phyloP scores from a whole-genome alignment of 2,329 filamentous ascomycete genomes.

The Blastomyces emzantsi region DNA sequence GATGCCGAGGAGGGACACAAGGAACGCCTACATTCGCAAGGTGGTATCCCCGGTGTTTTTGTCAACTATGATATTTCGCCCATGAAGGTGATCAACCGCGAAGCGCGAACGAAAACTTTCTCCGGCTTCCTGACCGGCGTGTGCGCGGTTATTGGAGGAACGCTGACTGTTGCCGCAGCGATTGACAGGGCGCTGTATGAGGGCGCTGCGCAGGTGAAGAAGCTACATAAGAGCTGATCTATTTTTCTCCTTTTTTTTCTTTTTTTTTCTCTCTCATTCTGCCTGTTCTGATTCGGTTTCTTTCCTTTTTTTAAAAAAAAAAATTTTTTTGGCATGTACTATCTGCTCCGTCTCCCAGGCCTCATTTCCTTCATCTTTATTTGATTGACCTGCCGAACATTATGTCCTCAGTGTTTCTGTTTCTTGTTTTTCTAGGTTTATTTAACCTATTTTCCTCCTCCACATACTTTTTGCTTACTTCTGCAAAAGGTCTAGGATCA shows the following conservation, averaged over 20 bases:
- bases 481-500: too few relatives aligned
- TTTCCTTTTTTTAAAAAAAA: not conserved
- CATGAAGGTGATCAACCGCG: constrained; percentile 98
- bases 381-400: too few relatives aligned
- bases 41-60: constrained; percentile 94
- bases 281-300: not conserved
- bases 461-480: too few relatives aligned
- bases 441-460: too few relatives aligned
- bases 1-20: constrained; percentile 83
- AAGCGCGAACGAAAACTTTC: constrained; percentile 81
- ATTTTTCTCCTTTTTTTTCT: not conserved
- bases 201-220: constrained; percentile 73
- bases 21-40: constrained; percentile 78
- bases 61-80: constrained; percentile 99
- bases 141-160: constrained; percentile 90
- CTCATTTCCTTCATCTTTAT: too few relatives aligned
- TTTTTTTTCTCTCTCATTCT: not conserved
- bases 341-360: too few relatives aligned
- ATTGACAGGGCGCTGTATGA: constrained; percentile 89
- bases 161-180: constrained; percentile 88
- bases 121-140: constrained; percentile 87
- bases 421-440: too few relatives aligned
- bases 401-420: too few relatives aligned
- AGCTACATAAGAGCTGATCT: constrained; percentile 57
- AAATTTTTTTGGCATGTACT: too few relatives aligned